Conservation (phyloP, 345 rosid species). For the Salix udensis region DNA sequence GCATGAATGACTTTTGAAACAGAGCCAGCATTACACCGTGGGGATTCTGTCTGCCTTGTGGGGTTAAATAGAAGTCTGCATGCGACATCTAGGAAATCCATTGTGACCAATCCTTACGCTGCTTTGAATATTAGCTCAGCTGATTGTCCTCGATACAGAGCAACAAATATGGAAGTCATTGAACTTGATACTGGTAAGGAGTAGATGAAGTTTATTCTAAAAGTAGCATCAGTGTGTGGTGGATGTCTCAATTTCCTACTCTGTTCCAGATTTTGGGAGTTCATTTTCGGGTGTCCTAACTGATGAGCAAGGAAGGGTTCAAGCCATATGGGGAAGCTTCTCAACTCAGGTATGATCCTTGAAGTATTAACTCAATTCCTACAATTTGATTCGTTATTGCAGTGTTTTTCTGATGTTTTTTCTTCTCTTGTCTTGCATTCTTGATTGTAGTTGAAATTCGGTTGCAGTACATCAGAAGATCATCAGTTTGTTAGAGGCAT, state of each 20-base stretch:
- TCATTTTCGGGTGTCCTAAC: slow-evolving; percentile 81
- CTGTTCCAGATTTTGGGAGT: slow-evolving; percentile 79
- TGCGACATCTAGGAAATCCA: slow-evolving; percentile 85
- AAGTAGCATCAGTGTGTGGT: neutral
- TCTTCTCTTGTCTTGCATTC: slow-evolving; percentile 1
- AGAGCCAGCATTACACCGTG: slow-evolving; percentile 84
- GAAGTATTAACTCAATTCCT: no score
- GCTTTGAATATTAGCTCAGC: slow-evolving; percentile 72
- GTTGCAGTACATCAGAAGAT: slow-evolving; percentile 64
- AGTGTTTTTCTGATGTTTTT: slow-evolving; percentile 9
- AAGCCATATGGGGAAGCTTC: slow-evolving; percentile 95
- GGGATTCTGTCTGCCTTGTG: slow-evolving; percentile 84
- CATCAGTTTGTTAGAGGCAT: slow-evolving; percentile 88
- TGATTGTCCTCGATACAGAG: slow-evolving; percentile 83
- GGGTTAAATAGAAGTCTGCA: slow-evolving; percentile 80
- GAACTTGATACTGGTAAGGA: slow-evolving; percentile 84
- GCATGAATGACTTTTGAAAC: slow-evolving; percentile 14
- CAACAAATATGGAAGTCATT: slow-evolving; percentile 90
- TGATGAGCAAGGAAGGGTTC: slow-evolving; percentile 80
- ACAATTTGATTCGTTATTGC: slow-evolving; percentile 4
- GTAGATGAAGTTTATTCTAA: neutral
- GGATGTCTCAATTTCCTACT: neutral
- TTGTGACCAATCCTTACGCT: slow-evolving; percentile 80
- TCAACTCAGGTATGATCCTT: slow-evolving; percentile 57
- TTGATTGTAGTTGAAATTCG: slow-evolving; percentile 53